phyloP scores from a whole-genome alignment of 1,139 yeast species.

The Meyerozyma carpophila region DNA sequence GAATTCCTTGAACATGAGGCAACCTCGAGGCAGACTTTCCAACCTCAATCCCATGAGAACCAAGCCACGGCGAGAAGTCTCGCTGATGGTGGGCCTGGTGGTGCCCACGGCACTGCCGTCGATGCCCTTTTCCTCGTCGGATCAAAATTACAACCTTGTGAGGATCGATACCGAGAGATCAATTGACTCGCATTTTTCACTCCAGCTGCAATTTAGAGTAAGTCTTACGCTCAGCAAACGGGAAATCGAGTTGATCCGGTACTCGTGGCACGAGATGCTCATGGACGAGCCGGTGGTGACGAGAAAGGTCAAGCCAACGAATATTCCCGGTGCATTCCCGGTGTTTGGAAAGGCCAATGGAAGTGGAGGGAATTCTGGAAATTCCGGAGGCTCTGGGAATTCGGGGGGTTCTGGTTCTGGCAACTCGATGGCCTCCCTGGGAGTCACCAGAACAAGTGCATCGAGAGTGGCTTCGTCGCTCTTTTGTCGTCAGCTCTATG shows the following conservation, averaged over 20 bases:
- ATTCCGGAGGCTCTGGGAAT: too few relatives aligned
- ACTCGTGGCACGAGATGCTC: constrained; percentile 42
- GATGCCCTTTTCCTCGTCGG: not conserved
- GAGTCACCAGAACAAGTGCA: constrained; percentile 14
- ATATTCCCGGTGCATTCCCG: constrained; percentile 27
- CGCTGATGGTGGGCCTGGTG: not conserved
- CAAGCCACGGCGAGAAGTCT: not conserved
- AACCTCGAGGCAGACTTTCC: not conserved
- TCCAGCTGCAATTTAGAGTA: constrained; percentile 11
- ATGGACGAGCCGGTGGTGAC: constrained; percentile 27
- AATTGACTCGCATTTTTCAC: constrained; percentile 5
- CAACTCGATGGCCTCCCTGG: not conserved
- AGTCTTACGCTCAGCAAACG: constrained; percentile 22
- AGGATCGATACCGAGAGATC: constrained; percentile 6
- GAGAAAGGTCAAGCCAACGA: constrained; percentile 10
- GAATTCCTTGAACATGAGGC: too few relatives aligned
- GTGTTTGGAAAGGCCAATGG: constrained; percentile 7
- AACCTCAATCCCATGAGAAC: constrained; percentile 1
- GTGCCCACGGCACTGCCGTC: not conserved
- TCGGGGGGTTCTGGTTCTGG: not conserved
- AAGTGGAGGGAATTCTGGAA: not conserved
- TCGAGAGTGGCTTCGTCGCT: constrained; percentile 39
- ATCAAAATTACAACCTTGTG: constrained; percentile 8
- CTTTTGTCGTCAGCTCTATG: constrained; percentile 59
- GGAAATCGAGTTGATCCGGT: constrained; percentile 37